phyloP scores from a whole-genome alignment of 208 protist species.

The Trypanosoma brucei region DNA sequence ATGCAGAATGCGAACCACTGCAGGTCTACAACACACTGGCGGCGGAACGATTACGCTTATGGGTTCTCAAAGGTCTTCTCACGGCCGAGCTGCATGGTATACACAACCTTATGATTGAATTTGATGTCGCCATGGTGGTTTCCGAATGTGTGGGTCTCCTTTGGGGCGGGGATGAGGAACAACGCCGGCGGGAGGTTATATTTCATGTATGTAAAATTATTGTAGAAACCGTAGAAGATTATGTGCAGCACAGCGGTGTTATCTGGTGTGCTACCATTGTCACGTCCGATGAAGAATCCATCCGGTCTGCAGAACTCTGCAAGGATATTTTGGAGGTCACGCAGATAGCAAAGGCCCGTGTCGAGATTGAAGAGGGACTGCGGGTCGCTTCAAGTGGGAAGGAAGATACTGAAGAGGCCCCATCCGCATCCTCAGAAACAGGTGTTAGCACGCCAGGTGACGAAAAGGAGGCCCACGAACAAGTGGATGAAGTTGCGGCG shows the following conservation, averaged over 20 bases:
- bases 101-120: conserved; percentile 63
- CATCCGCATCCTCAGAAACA: conserved; percentile 6
- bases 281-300: conserved; percentile 31
- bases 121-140: conserved; percentile 65
- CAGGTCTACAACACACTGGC: conserved; percentile 65
- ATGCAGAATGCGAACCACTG: conserved; percentile 39
- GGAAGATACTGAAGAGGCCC: not conserved
- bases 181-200: conserved; percentile 38
- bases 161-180: conserved; percentile 34
- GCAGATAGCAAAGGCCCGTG: conserved; percentile 35
- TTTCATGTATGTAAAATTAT: conserved; percentile 84
- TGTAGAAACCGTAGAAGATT: conserved; percentile 83
- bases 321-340: conserved; percentile 40
- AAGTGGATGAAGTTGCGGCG: not conserved
- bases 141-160: conserved; percentile 68
- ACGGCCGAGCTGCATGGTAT: conserved; percentile 62
- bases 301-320: conserved; percentile 23
- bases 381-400: conserved; percentile 4
- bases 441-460: conserved; percentile 10
- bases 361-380: conserved; percentile 36
- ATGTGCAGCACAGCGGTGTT: conserved; percentile 79
- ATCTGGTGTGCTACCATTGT: conserved; percentile 75
- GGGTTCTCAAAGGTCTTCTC: conserved; percentile 73
- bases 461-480: not conserved
- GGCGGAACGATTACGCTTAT: conserved; percentile 73